These are phyloP conservation scores for Calocera viscosa DNA, from an alignment of 768 basidiomycete species.

Conservation along the genomic window DNA sequence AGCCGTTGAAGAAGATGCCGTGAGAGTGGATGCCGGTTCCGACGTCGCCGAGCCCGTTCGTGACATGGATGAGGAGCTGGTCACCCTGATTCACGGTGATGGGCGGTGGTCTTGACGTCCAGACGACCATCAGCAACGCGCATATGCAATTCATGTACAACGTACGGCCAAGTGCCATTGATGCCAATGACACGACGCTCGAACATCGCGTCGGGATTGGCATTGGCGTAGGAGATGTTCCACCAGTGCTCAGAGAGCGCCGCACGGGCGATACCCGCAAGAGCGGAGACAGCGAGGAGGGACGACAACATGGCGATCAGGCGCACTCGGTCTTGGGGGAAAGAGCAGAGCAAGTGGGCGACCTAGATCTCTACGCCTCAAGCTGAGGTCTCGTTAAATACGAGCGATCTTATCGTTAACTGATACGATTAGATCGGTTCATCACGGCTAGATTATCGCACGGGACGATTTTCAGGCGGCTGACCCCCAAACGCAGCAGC, in stretches of 20 bases:
- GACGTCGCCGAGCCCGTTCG: constrained; percentile 49
- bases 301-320: constrained; percentile 1
- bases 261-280: constrained; percentile 17
- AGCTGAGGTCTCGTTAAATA: neutral
- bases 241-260: constrained; percentile 36
- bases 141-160: constrained; percentile 13
- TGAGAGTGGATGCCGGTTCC: constrained; percentile 77
- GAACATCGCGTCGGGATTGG: constrained; percentile 72
- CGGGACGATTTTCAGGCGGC: neutral
- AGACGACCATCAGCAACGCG: neutral
- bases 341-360: neutral
- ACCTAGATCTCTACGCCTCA: neutral
- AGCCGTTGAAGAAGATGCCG: constrained; percentile 86
- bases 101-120: constrained; percentile 54
- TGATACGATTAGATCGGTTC: constrained; percentile 1
- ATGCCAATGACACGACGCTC: constrained; percentile 72
- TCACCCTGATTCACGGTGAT: constrained; percentile 61
- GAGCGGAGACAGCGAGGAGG: neutral
- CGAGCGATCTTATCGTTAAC: constrained; percentile 4
- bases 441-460: neutral
- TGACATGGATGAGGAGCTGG: constrained; percentile 61
- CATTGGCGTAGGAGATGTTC: constrained; percentile 74
- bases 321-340: neutral
- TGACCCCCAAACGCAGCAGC: neutral
- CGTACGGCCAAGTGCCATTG: constrained; percentile 90